Percentiles rank a stretch among this genome's conserved stretches.
phyloP scores from a whole-genome alignment of 2,329 filamentous ascomycete species.

The Eutypa lata region DNA sequence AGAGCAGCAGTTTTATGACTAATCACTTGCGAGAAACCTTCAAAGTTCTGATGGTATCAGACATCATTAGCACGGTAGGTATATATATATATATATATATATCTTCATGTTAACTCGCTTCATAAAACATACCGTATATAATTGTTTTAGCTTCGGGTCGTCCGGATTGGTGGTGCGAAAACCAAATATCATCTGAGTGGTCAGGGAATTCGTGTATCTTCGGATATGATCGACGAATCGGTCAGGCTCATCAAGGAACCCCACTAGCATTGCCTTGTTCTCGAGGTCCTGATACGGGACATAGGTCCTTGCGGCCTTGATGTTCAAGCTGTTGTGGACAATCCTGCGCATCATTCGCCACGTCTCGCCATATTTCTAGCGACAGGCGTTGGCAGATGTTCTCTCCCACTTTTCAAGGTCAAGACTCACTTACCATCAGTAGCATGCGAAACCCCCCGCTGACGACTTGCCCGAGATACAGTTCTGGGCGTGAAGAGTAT shows the following conservation, averaged over 20 bases:
- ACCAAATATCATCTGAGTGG: slow-evolving; percentile 44
- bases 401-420: neutral
- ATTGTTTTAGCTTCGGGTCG: slow-evolving; percentile 30
- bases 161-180: slow-evolving; percentile 35
- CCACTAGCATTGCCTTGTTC: slow-evolving; percentile 47
- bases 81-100: too few species aligned
- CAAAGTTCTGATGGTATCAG: neutral
- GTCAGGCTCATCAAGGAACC: slow-evolving; percentile 38
- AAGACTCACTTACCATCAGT: slow-evolving; percentile 11
- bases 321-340: slow-evolving; percentile 45
- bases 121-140: neutral
- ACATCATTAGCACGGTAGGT: too few species aligned
- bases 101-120: too few species aligned
- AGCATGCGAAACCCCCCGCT: slow-evolving; percentile 14
- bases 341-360: slow-evolving; percentile 35
- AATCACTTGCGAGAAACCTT: neutral
- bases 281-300: slow-evolving; percentile 53
- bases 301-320: slow-evolving; percentile 44
- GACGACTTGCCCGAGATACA: slow-evolving; percentile 40
- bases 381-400: neutral
- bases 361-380: slow-evolving; percentile 29
- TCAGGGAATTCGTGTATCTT: slow-evolving; percentile 42
- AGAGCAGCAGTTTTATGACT: neutral
- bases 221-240: slow-evolving; percentile 38
- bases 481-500: slow-evolving; percentile 43